Percentiles rank a stretch among this genome's conserved stretches.
Evolutionary conservation across 345 rosid genomes (phyloP).

Genomic region (Nasturtium officinale): DNA sequence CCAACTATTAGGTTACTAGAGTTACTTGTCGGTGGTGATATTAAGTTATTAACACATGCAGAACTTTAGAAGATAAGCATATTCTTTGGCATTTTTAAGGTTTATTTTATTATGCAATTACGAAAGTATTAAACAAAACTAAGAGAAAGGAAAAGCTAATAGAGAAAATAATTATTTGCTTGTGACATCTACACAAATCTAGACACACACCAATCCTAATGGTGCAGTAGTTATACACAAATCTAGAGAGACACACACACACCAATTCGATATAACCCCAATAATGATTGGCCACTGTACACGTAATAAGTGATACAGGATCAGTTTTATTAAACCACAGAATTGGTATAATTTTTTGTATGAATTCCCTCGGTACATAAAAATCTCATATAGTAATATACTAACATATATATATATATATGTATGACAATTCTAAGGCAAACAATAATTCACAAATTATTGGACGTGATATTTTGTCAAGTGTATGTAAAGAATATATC

Average conservation of each 20-base stretch:
- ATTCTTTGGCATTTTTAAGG: conserved; percentile 42
- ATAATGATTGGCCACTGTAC: background rate
- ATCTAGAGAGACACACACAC: no score
- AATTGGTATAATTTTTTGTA: background rate
- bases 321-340: background rate
- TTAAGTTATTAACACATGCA: conserved; percentile 5
- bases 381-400: background rate
- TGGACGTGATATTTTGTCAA: background rate
- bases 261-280: background rate
- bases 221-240: background rate
- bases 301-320: background rate
- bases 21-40: conserved; percentile 37
- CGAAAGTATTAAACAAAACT: conserved; percentile 23
- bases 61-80: conserved; percentile 34
- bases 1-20: conserved; percentile 32
- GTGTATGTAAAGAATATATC: background rate
- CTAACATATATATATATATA: no score
- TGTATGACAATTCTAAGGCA: background rate
- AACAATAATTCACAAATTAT: conserved; percentile 25
- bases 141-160: conserved; percentile 8
- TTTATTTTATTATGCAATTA: conserved; percentile 17
- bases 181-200: background rate
- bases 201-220: background rate
- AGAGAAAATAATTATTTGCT: background rate
- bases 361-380: background rate